Evolutionary conservation across 2,329 filamentous ascomycete species (phyloP), one percentile per base, ranked within the genome.

Genomic region (Aspergillus pseudonomiae): DNA sequence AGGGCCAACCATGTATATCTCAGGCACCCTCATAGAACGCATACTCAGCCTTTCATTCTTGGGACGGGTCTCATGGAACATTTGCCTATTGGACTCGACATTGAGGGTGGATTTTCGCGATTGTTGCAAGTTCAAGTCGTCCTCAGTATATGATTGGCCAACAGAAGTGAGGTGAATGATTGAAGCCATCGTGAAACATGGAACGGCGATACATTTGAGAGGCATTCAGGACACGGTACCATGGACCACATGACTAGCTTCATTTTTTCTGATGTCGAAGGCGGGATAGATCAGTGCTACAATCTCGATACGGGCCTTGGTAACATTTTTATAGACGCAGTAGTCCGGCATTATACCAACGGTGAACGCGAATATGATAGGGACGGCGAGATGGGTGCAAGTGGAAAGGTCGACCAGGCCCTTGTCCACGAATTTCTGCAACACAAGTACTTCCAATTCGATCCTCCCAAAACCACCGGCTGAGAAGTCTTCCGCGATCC

Each of bases 241-340:
- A n/a, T 34, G 32, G 32, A 46, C 43, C 45, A 48, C 45, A 28
- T 48, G 12, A 28, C 45, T 24, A 48, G 12, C 1, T 26, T 88
- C 74, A 85, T 88, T 57, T 84, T 84, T 3, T 81, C 84, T 0
- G 73, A 74, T 59, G 32, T 46, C n/a, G n/a, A 24, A 46, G 43
- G 43, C 7, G 70, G 79, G 24, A 71, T 78, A 34, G 72, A 77
- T 63, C 75, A 78, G 53, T 80, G 78, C 62, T 82, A 81, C 67
- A 83, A 85, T 68, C 84, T 86, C 64, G 82, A 86, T 67, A 86
- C 84, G 4, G 85, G 85, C 16, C 85, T 84, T 3, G 85, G 85
- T 12, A 88, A 86, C 66, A 73, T 77, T 39, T 81, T 86, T 66
- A 87, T 87, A 60, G 85, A 88, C 71, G 85, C 84, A 14, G 83